Evolutionary conservation across 352 stramenopile species (phyloP).

Genomic region (Pythium rishiriense): DNA sequence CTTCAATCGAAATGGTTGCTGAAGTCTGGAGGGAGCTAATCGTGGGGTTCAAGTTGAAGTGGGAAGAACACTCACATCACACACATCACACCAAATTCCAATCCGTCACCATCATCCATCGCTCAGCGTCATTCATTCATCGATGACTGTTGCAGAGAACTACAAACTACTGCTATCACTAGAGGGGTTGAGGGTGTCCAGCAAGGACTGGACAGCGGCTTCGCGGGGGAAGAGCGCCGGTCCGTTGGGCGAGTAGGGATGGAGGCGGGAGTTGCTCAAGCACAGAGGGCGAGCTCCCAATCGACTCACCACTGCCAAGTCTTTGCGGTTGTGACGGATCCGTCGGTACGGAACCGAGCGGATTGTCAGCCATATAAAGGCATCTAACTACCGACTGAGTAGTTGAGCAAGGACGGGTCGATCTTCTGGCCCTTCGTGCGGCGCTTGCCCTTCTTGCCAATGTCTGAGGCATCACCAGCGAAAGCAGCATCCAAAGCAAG

Average conservation of each 20-base stretch:
- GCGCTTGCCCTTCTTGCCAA: constrained; percentile 60
- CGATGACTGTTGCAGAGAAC: constrained; percentile 4
- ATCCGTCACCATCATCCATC: neutral
- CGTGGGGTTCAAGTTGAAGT: constrained; percentile 11
- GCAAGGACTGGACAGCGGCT: neutral
- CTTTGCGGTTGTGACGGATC: neutral
- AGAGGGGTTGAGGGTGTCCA: constrained; percentile 6
- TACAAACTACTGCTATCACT: constrained; percentile 29
- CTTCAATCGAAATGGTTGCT: neutral
- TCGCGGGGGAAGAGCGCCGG: neutral
- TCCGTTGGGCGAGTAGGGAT: neutral
- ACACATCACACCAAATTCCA: neutral
- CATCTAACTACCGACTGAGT: constrained; percentile 49
- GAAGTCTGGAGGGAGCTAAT: too few species aligned
- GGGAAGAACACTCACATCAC: neutral
- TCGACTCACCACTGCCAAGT: constrained; percentile 1
- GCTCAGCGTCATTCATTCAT: constrained; percentile 1
- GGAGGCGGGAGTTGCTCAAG: neutral
- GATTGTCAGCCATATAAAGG: neutral
- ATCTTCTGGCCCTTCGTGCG: constrained; percentile 70
- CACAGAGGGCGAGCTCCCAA: constrained; percentile 13
- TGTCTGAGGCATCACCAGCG: constrained; percentile 33
- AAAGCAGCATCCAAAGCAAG: constrained; percentile 16
- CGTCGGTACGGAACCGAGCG: neutral
- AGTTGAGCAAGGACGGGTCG: constrained; percentile 75